These are phyloP conservation scores for Kwoniella dendrophila DNA, from an alignment of 768 basidiomycete species.

Conservation along the genomic window DNA sequence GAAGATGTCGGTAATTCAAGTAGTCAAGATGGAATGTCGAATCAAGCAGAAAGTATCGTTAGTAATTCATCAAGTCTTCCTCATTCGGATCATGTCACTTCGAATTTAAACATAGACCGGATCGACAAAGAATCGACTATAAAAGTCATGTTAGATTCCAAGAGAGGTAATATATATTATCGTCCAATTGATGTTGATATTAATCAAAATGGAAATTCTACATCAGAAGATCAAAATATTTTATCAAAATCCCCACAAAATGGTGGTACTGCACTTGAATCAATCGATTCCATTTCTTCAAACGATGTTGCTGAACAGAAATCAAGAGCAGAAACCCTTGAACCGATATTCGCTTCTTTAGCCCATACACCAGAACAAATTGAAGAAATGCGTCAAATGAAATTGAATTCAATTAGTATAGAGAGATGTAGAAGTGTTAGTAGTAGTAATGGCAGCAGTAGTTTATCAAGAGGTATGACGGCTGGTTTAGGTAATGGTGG, in stretches of 20 bases:
- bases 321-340: background rate
- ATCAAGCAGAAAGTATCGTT: background rate
- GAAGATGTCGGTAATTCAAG: background rate
- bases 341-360: conserved; percentile 42
- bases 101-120: too few relatives aligned
- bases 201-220: background rate
- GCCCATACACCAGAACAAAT: conserved; percentile 47
- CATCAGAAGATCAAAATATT: background rate
- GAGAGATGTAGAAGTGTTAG: conserved; percentile 18
- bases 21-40: background rate
- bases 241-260: background rate
- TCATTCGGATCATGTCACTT: too few relatives aligned
- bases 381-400: conserved; percentile 39
- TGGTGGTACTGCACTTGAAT: background rate
- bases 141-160: conserved; percentile 10
- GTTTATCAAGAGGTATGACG: background rate
- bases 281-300: background rate
- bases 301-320: too few relatives aligned
- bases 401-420: conserved; percentile 1
- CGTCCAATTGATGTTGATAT: background rate
- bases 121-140: background rate
- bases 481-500: conserved; percentile 12
- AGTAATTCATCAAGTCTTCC: too few relatives aligned
- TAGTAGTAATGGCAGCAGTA: background rate
- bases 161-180: conserved; percentile 22